Conservation (phyloP, 2,329 filamentous ascomycete genomes). For the Neonectria punicea region DNA sequence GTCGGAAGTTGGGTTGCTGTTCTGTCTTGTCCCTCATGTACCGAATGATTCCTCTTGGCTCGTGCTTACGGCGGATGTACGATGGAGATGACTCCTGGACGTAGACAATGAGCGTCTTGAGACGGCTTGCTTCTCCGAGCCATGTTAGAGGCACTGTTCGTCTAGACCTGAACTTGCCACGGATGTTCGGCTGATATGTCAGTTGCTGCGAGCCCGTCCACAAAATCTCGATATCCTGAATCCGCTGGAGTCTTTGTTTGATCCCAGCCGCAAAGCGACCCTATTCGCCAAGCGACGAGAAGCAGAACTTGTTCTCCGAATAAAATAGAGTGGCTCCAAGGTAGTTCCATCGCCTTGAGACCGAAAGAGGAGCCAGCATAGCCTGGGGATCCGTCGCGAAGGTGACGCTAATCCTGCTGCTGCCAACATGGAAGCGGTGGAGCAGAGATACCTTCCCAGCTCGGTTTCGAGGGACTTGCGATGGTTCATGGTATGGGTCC, state of each 20-base stretch:
- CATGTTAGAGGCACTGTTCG: conserved; percentile 51
- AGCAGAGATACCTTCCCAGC: conserved; percentile 38
- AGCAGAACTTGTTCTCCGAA: conserved; percentile 60
- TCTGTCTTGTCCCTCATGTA: conserved; percentile 46
- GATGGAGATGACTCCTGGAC: conserved; percentile 49
- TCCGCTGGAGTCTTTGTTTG: conserved; percentile 51
- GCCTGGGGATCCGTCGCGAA: conserved; percentile 48
- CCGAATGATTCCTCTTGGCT: conserved; percentile 37
- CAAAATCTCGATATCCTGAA: conserved; percentile 58
- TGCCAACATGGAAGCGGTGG: conserved; percentile 54
- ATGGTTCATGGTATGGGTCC: conserved; percentile 47
- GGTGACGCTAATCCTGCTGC: conserved; percentile 45
- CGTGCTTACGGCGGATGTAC: conserved; percentile 52
- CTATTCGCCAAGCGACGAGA: conserved; percentile 64
- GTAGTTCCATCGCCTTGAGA: conserved; percentile 54
- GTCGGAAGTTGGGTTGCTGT: conserved; percentile 54
- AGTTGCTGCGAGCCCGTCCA: conserved; percentile 53
- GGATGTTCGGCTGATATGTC: conserved; percentile 27
- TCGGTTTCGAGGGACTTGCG: conserved; percentile 23
- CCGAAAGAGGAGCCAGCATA: conserved; percentile 51
- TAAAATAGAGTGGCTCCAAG: conserved; percentile 58
- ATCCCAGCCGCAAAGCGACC: conserved; percentile 59
- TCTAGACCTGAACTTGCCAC: conserved; percentile 47
- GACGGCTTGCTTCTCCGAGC: conserved; percentile 50
- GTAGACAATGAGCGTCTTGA: conserved; percentile 54